phyloP scores from a whole-genome alignment of 2,329 filamentous ascomycete species.

The Rhinocladiella similis region DNA sequence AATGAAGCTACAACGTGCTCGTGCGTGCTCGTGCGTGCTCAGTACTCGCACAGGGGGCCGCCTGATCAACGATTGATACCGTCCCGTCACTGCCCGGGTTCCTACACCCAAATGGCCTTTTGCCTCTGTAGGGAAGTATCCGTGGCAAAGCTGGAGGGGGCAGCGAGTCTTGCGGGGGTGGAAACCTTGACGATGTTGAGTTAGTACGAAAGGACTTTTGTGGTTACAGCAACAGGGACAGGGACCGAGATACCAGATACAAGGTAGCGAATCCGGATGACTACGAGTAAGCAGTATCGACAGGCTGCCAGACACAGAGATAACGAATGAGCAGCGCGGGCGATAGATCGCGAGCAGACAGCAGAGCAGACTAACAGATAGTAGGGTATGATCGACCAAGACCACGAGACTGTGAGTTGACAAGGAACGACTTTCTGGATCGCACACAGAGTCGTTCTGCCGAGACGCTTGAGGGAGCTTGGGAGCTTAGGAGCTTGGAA shows the following conservation, averaged over 20 bases:
- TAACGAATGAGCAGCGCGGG: background rate
- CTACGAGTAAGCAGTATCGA: background rate
- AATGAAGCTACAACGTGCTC: no score
- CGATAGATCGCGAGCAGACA: background rate
- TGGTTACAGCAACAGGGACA: background rate
- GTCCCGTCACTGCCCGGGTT: no score
- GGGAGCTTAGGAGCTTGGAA: no score
- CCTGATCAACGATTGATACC: no score
- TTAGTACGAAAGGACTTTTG: background rate
- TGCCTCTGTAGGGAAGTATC: no score
- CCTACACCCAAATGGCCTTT: no score
- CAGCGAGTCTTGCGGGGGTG: background rate
- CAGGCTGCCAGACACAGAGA: background rate
- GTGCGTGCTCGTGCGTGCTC: no score
- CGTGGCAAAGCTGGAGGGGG: no score
- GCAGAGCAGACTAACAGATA: background rate
- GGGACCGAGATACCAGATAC: slow-evolving; percentile 5
- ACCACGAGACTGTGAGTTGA: background rate
- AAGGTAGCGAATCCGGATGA: slow-evolving; percentile 8
- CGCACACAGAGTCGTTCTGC: no score
- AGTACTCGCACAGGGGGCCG: no score
- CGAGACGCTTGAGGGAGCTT: no score
- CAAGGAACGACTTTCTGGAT: no score
- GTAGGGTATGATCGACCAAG: slow-evolving; percentile 11
- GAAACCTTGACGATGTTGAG: background rate